Conservation (phyloP, 352 stramenopile genomes). For the Halophytophthora batemanensis region DNA sequence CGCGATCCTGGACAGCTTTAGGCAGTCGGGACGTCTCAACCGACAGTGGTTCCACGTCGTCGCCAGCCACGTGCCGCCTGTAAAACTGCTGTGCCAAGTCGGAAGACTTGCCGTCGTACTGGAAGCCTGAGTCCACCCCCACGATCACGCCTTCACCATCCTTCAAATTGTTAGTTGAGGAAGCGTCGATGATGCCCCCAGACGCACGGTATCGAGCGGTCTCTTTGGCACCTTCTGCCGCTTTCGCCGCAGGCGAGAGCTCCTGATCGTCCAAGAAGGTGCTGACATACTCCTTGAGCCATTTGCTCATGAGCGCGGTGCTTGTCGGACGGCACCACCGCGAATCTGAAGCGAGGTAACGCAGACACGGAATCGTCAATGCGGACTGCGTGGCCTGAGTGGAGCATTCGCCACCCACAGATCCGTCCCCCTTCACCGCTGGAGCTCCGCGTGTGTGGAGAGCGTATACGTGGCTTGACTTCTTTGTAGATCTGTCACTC, state of each 20-base stretch:
- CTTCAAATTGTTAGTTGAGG: background rate
- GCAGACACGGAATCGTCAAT: constrained; percentile 27
- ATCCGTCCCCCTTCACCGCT: background rate
- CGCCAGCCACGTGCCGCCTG: constrained; percentile 13
- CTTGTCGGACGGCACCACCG: constrained; percentile 29
- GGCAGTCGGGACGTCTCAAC: constrained; percentile 7
- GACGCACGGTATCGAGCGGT: background rate
- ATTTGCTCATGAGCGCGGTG: constrained; percentile 18
- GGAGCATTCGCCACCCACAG: constrained; percentile 6
- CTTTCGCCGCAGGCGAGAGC: background rate
- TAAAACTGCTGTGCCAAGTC: constrained; percentile 40
- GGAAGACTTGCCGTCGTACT: constrained; percentile 24
- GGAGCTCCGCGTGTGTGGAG: constrained; percentile 12
- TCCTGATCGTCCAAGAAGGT: background rate
- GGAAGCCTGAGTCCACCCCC: constrained; percentile 9
- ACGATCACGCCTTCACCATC: constrained; percentile 16
- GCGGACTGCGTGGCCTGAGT: background rate
- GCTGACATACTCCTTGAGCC: constrained; percentile 21
- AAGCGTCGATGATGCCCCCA: background rate
- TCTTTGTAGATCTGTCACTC: constrained; percentile 7
- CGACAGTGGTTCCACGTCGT: constrained; percentile 2
- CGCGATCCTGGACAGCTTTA: constrained; percentile 15
- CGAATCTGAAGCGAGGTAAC: constrained; percentile 19
- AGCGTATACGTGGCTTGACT: constrained; percentile 13
- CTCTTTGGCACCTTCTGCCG: background rate